Percentiles rank a stretch among this genome's conserved stretches.
These are phyloP conservation scores for Xylariaceae sp. DNA, from an alignment of 2,329 filamentous ascomycete species.

Conservation along the genomic window DNA sequence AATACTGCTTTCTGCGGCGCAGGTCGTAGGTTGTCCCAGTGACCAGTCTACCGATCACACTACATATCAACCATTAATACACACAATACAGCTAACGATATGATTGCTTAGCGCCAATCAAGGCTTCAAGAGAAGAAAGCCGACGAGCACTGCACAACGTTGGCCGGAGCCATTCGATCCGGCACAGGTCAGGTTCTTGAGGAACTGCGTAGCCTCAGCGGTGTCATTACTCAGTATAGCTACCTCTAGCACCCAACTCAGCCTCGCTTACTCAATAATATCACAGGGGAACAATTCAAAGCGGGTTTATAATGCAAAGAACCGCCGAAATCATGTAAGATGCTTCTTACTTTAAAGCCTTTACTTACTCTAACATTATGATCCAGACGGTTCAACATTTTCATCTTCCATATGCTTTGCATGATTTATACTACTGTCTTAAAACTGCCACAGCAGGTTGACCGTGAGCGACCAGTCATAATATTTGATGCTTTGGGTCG, in stretches of 20 bases:
- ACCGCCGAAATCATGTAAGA: background rate
- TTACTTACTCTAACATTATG: too few species aligned
- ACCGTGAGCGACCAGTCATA: background rate
- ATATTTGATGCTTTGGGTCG: background rate
- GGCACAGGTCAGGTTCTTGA: background rate
- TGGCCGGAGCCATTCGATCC: background rate
- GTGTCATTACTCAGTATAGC: background rate
- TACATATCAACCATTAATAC: too few species aligned
- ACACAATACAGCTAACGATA: too few species aligned
- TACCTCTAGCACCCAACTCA: too few species aligned
- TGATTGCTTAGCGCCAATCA: too few species aligned
- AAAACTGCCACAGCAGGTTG: background rate
- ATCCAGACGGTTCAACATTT: too few species aligned
- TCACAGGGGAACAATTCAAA: background rate
- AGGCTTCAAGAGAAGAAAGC: background rate
- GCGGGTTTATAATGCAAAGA: background rate
- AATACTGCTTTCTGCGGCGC: background rate
- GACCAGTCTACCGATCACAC: too few species aligned
- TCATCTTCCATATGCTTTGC: background rate
- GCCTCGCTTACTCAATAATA: too few species aligned
- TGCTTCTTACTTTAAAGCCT: too few species aligned
- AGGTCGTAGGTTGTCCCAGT: too few species aligned
- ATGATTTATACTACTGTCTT: background rate
- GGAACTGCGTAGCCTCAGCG: background rate
- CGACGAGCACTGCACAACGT: background rate